Conservation (phyloP, 140 eudicot species). For the Stevia rebaudiana region DNA sequence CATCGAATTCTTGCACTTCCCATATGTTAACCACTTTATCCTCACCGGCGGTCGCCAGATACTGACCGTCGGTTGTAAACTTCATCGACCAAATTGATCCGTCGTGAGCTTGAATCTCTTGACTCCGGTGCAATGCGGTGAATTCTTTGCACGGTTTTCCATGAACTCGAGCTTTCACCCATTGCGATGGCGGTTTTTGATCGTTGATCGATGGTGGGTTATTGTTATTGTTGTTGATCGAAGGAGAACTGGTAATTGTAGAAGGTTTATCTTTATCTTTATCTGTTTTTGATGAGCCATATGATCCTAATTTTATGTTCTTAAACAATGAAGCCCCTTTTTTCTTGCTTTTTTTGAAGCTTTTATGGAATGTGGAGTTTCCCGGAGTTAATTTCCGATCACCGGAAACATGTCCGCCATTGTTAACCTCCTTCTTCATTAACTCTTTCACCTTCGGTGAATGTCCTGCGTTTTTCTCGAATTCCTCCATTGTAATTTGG, state of each 20-base stretch:
- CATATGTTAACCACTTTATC: conserved; percentile 30
- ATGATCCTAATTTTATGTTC: conserved; percentile 57
- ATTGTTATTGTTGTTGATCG: not conserved
- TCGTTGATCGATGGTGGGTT: conserved; percentile 1
- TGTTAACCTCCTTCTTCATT: conserved; percentile 12
- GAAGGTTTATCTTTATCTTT: conserved; percentile 20
- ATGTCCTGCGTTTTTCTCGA: conserved; percentile 27
- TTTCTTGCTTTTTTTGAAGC: conserved; percentile 62
- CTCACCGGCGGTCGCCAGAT: conserved; percentile 37
- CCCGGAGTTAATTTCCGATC: conserved; percentile 22
- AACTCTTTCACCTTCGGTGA: conserved; percentile 33
- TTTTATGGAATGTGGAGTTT: conserved; percentile 35
- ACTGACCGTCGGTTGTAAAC: conserved; percentile 31
- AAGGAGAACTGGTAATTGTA: not conserved
- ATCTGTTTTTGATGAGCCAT: conserved; percentile 39
- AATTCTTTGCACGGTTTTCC: conserved; percentile 35
- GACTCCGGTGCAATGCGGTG: conserved; percentile 33
- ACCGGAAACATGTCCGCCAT: conserved; percentile 10
- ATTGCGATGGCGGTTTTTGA: conserved; percentile 23
- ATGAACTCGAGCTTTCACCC: conserved; percentile 34
- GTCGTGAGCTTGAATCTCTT: conserved; percentile 34
- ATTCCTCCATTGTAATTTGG: conserved; percentile 35
- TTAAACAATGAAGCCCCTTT: conserved; percentile 62
- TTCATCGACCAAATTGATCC: conserved; percentile 39
- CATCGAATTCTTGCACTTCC: conserved; percentile 39